phyloP scores from a whole-genome alignment of 345 rosid genomes.

The Aethionema arabicum region DNA sequence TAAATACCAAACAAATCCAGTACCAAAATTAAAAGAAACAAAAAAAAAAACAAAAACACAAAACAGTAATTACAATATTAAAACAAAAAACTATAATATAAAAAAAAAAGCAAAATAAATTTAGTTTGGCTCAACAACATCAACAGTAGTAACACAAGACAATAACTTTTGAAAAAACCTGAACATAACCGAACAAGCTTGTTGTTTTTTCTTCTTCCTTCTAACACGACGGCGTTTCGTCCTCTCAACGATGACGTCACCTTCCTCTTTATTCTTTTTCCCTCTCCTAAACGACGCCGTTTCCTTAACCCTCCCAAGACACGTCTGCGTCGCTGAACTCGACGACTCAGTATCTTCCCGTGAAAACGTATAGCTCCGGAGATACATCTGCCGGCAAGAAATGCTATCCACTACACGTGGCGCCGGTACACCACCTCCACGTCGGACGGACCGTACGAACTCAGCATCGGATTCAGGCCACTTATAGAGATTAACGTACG shows the following conservation, averaged over 20 bases:
- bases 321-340: constrained; percentile 25
- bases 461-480: constrained; percentile 82
- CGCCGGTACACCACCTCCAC: constrained; percentile 29
- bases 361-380: constrained; percentile 80
- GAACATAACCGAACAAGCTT: constrained; percentile 50
- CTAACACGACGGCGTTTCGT: constrained; percentile 44
- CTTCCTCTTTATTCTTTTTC: constrained; percentile 25
- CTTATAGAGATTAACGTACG: constrained; percentile 65
- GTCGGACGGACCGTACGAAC: constrained; percentile 50
- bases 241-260: constrained; percentile 25
- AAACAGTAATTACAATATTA: constrained; percentile 2
- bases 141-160: constrained; percentile 45
- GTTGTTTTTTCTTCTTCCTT: constrained; percentile 46
- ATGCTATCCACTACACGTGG: constrained; percentile 70
- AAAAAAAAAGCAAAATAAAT: background rate
- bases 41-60: background rate
- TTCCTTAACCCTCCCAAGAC: constrained; percentile 44
- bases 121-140: constrained; percentile 42
- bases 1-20: constrained; percentile 21
- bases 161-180: constrained; percentile 46
- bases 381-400: constrained; percentile 80
- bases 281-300: constrained; percentile 29
- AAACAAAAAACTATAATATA: background rate
- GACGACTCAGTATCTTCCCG: constrained; percentile 42
- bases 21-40: background rate